Evolutionary conservation across 345 rosid species (phyloP), one percentile per base, ranked within the genome.

Genomic region (Orychophragmus violaceus): DNA sequence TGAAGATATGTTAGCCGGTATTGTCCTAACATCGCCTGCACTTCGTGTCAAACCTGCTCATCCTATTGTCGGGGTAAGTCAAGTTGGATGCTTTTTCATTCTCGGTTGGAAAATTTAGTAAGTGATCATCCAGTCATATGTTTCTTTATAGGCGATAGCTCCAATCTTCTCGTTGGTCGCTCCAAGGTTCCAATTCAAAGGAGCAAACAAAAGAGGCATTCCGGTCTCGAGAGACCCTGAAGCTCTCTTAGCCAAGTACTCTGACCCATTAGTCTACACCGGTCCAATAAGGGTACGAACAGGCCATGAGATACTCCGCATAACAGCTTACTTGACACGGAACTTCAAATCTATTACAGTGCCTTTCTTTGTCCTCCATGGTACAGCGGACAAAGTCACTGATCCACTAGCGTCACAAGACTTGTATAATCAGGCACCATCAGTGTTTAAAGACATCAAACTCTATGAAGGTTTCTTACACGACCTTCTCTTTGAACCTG

Each of bases 201-300:
- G 99, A 72, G 99, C 97, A 30, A 94, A 94, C 91, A 94, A 85
- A 78, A 82, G 91, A 75, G 99, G 99, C 24, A 84, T 94, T 70
- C 99, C 99, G 14, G 99, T 94, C 41, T 76, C 97, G 5, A 83
- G 97, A 77, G 97, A 94, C 74, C 97, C 99, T 33, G 95, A 76
- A 19, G 99, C 96, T n/a, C 77, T 87, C 36, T 39, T 78, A 66
- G 97, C 97, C 56, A 94, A 94, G 70, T 90, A 90, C 65, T 82
- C 88, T 14, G 97, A 94, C 76, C 99, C 97, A 3, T 76, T 94
- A 79, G 99, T 94, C 69, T 94, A 94, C 72, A 94, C 97, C 2
- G 99, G 97, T 54, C 99, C 99, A 16, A 90, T 94, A 53, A 83
- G 99, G 65, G 97, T 87, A 59, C 86, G 97, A 62, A 94, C 97